These are phyloP conservation scores for Colletotrichum echinochloae DNA, from an alignment of 2,329 filamentous ascomycete genomes.

Conservation along the genomic window DNA sequence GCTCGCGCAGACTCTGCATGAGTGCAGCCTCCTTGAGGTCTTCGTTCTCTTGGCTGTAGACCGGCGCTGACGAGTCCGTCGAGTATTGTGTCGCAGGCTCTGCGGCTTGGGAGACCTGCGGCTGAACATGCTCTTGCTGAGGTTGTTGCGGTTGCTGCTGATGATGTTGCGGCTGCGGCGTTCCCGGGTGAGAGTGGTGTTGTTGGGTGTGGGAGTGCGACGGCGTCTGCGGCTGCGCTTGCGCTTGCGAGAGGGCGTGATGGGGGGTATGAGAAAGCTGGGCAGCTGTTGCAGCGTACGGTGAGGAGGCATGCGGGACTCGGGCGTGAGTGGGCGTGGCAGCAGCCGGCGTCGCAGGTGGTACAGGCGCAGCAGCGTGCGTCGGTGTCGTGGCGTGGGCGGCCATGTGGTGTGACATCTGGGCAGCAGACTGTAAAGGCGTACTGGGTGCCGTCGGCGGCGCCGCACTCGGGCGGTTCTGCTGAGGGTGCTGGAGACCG, in stretches of 20 bases:
- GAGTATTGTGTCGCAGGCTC: constrained; percentile 29
- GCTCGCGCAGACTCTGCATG: constrained; percentile 40
- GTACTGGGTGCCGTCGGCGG: constrained; percentile 31
- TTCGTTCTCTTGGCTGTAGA: constrained; percentile 37
- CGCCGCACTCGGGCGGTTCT: constrained; percentile 28
- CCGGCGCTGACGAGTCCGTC: constrained; percentile 20
- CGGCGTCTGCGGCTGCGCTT: constrained; percentile 30
- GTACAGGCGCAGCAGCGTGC: constrained; percentile 25
- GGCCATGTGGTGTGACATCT: constrained; percentile 33
- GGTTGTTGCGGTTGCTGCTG: constrained; percentile 37
- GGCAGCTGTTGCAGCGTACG: constrained; percentile 33
- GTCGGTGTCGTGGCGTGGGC: constrained; percentile 29
- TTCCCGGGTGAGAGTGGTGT: constrained; percentile 34
- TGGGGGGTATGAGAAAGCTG: constrained; percentile 36
- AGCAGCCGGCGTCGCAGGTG: constrained; percentile 18
- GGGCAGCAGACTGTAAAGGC: constrained; percentile 28
- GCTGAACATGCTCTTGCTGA: constrained; percentile 42
- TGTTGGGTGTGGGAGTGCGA: constrained; percentile 30
- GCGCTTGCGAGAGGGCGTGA: constrained; percentile 21
- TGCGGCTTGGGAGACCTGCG: constrained; percentile 24
- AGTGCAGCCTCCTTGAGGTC: constrained; percentile 39
- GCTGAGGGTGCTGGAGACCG: constrained; percentile 56
- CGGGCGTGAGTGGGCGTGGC: constrained; percentile 19
- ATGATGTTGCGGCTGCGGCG: constrained; percentile 32
- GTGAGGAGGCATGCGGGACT: constrained; percentile 28